A percentile compares a stretch with the other conserved stretches of the same genome.
Conservation (phyloP, 2,329 filamentous ascomycete genomes). For the Lachnellula arida region DNA sequence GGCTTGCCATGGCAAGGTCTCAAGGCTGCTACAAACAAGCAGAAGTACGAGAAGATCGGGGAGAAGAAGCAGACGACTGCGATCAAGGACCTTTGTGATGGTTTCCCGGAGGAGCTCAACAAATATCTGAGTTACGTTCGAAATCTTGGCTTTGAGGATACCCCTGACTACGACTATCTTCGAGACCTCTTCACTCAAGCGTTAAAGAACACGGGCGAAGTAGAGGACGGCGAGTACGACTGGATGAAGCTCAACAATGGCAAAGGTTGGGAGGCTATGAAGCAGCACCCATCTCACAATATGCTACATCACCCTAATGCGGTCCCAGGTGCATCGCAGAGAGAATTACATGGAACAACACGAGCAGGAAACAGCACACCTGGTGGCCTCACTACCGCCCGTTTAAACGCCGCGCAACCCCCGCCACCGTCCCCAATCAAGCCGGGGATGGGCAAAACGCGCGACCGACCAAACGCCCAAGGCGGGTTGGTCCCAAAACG, state of each 20-base stretch:
- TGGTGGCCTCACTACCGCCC: slow-evolving; percentile 65
- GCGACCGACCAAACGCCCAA: slow-evolving; percentile 71
- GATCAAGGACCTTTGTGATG: slow-evolving; percentile 95
- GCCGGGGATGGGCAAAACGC: slow-evolving; percentile 67
- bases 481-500: slow-evolving; percentile 71
- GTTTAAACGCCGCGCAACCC: slow-evolving; percentile 93
- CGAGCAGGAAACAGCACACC: slow-evolving; percentile 57
- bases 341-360: slow-evolving; percentile 74
- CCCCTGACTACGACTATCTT: slow-evolving; percentile 96
- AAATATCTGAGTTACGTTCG: slow-evolving; percentile 97
- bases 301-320: slow-evolving; percentile 72
- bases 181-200: slow-evolving; percentile 95
- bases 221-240: slow-evolving; percentile 98
- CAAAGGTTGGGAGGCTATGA: slow-evolving; percentile 85
- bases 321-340: slow-evolving; percentile 74
- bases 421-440: slow-evolving; percentile 82
- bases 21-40: slow-evolving; percentile 76
- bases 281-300: slow-evolving; percentile 63
- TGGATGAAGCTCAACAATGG: slow-evolving; percentile 97
- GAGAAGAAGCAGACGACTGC: slow-evolving; percentile 99
- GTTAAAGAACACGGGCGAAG: slow-evolving; percentile 86
- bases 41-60: slow-evolving; percentile 99
- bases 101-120: slow-evolving; percentile 95
- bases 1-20: slow-evolving; percentile 68
- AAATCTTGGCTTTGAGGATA: slow-evolving; percentile 97